phyloP scores from a whole-genome alignment of 805 yeast genomes.

The Candida coquimbonensis region DNA sequence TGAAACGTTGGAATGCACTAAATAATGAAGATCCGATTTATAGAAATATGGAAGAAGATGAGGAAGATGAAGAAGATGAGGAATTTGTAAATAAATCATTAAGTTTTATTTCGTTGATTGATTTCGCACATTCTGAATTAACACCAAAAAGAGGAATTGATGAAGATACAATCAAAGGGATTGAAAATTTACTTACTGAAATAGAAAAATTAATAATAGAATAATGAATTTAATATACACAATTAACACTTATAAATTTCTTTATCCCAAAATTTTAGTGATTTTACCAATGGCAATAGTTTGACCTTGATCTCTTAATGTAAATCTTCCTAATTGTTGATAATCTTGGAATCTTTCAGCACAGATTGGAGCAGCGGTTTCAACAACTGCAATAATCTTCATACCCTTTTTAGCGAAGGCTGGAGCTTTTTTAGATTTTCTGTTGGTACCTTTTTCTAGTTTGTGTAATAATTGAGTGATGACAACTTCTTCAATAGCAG shows the following conservation, averaged over 20 bases:
- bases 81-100: conserved; percentile 31
- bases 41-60: conserved; percentile 27
- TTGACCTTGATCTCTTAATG: conserved; percentile 96
- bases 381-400: conserved; percentile 92
- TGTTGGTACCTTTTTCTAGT: conserved; percentile 93
- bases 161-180: conserved; percentile 61
- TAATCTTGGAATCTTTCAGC: conserved; percentile 88
- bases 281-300: conserved; percentile 99
- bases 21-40: conserved; percentile 35
- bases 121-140: conserved; percentile 80
- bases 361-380: conserved; percentile 82
- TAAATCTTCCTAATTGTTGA: conserved; percentile 96
- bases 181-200: conserved; percentile 48
- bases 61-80: conserved; percentile 28
- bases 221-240: not conserved
- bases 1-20: conserved; percentile 39
- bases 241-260: not conserved
- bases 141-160: conserved; percentile 63
- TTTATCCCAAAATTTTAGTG: conserved; percentile 65
- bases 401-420: conserved; percentile 98
- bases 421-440: conserved; percentile 94
- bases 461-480: conserved; percentile 81
- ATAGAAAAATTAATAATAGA: conserved; percentile 26
- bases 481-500: conserved; percentile 93
- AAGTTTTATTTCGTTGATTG: conserved; percentile 65